Percentiles rank a stretch among this genome's conserved stretches.
Conservation (phyloP, 2,329 filamentous ascomycete genomes). For the Microascus cirrosus region DNA sequence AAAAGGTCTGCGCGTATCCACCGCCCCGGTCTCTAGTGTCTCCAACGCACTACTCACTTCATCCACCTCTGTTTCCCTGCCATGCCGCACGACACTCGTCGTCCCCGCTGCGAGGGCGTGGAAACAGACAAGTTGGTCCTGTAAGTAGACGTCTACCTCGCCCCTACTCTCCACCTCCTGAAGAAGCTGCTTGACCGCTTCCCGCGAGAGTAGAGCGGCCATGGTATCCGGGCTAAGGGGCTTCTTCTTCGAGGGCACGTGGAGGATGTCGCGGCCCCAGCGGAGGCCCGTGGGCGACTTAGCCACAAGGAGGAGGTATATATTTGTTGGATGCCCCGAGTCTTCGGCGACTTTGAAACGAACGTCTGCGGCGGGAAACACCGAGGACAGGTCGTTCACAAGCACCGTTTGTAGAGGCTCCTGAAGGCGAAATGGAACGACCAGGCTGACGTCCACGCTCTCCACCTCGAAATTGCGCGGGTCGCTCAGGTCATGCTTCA, state of each 20-base stretch:
- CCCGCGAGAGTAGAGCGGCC: conserved; percentile 28
- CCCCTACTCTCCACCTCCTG: conserved; percentile 31
- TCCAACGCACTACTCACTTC: conserved; percentile 16
- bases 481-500: not conserved
- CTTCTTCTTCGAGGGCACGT: conserved; percentile 27
- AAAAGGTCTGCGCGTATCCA: conserved; percentile 37
- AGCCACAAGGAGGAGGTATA: conserved; percentile 47
- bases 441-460: conserved; percentile 36
- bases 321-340: conserved; percentile 35
- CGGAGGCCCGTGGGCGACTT: conserved; percentile 30
- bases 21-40: conserved; percentile 20
- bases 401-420: conserved; percentile 27
- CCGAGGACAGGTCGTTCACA: conserved; percentile 21
- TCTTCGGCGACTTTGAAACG: conserved; percentile 36
- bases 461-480: conserved; percentile 23
- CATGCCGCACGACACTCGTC: conserved; percentile 31
- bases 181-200: conserved; percentile 32
- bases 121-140: conserved; percentile 51
- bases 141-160: conserved; percentile 43
- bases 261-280: conserved; percentile 36
- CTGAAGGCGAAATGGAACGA: conserved; percentile 34
- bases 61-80: conserved; percentile 7
- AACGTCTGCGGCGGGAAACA: conserved; percentile 32
- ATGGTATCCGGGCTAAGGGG: conserved; percentile 12
- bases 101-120: conserved; percentile 43